Conservation (phyloP, 129 eudicot species). For the Lactuca saligna region DNA sequence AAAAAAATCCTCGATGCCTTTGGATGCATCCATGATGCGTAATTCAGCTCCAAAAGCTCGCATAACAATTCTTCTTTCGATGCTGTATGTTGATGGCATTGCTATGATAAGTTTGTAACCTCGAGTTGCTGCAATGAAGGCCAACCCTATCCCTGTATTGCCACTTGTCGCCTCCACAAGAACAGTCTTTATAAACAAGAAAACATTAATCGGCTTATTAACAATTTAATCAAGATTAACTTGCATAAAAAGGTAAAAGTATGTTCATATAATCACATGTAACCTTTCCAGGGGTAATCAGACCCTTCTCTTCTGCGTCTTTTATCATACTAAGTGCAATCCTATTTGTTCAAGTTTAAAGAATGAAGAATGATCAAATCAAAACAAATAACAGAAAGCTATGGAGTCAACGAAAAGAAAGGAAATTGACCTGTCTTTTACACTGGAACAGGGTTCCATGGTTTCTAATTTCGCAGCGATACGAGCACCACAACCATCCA, state of each 20-base stretch:
- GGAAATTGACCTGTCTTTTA: constrained; percentile 57
- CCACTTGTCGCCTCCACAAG: constrained; percentile 72
- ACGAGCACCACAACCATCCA: constrained; percentile 63
- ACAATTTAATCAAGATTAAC: neutral
- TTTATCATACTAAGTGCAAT: constrained; percentile 59
- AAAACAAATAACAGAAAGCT: neutral
- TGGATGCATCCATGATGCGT: constrained; percentile 42
- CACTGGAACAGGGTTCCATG: constrained; percentile 76
- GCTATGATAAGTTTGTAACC: constrained; percentile 59
- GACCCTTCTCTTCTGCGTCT: constrained; percentile 83
- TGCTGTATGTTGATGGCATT: constrained; percentile 56
- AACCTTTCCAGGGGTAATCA: constrained; percentile 71
- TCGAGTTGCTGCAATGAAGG: constrained; percentile 63
- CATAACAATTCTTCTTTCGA: constrained; percentile 63
- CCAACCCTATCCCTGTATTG: constrained; percentile 80
- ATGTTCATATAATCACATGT: constrained; percentile 4
- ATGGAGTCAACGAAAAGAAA: neutral
- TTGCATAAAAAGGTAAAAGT: neutral
- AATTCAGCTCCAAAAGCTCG: constrained; percentile 71
- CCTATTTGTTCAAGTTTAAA: constrained; percentile 31
- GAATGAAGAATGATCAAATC: neutral
- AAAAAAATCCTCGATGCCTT: constrained; percentile 40
- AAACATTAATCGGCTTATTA: neutral
- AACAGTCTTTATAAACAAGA: constrained; percentile 39
- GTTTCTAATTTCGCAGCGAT: constrained; percentile 65